Evolutionary conservation across 2,329 filamentous ascomycete genomes (phyloP).

Genomic region (Colletotrichum tropicicola): DNA sequence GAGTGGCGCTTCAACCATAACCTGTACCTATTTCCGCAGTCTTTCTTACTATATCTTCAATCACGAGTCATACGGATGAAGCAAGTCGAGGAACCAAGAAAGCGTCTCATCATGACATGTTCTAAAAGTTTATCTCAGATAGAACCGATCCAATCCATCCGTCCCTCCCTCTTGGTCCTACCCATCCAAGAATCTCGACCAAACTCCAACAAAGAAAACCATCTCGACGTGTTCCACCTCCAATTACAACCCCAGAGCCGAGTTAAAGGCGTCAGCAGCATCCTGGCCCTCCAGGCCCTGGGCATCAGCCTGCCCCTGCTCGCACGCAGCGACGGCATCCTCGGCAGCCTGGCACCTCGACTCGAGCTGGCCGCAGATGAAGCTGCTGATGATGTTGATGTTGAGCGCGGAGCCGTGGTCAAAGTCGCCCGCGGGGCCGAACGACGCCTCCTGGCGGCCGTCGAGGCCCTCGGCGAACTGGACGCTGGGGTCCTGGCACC

Average conservation of each 20-base stretch:
- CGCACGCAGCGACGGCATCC: slow-evolving; percentile 32
- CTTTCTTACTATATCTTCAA: no score
- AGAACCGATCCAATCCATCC: no score
- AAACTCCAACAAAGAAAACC: background rate
- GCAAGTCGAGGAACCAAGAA: no score
- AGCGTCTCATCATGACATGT: no score
- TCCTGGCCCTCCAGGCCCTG: slow-evolving; percentile 34
- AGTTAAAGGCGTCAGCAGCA: slow-evolving; percentile 38
- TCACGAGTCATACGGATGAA: no score
- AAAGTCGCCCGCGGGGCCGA: slow-evolving; percentile 54
- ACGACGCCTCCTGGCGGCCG: slow-evolving; percentile 54
- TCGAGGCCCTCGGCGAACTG: slow-evolving; percentile 58
- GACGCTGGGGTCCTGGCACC: slow-evolving; percentile 58
- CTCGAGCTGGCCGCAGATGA: slow-evolving; percentile 54
- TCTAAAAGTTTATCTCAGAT: no score
- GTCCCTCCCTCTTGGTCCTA: no score
- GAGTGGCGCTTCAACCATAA: no score
- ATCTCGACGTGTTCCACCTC: background rate
- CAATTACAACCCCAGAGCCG: slow-evolving; percentile 21
- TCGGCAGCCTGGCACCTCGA: slow-evolving; percentile 36
- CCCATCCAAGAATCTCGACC: background rate
- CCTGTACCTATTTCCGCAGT: no score
- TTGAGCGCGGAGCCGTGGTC: slow-evolving; percentile 58
- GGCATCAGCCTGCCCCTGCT: slow-evolving; percentile 31
- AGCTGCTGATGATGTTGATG: slow-evolving; percentile 51